Evolutionary conservation across 352 stramenopile species (phyloP), one percentile per base, ranked within the genome.

Genomic region (Phytophthora kernoviae): DNA sequence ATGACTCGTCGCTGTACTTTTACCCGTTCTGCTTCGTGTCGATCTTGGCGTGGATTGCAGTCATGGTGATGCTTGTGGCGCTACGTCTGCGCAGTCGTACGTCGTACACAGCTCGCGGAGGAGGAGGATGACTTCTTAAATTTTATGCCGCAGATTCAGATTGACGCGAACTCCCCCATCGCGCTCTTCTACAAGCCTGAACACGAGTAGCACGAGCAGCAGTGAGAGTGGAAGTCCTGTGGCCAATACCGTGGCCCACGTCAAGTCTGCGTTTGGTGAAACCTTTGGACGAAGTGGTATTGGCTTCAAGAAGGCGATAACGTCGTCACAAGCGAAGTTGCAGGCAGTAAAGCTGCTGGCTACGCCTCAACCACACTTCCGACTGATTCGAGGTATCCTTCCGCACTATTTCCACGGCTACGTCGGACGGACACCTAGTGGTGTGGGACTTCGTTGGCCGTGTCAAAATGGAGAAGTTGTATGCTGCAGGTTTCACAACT

Each of bases 401-500:
- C 84, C 84, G 5, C 84, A 93, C 34, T 91, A 85, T 24, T 91
- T 83, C 22, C 84, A 93, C 40, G 84, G 84, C 22, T 93, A 88
- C 79, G 3, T 73, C 75, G 1, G 65, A 83, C 12, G 84, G 84
- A 7, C 61, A 91, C 53, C 75, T 90, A 8, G 67, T 93, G 10
- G 73, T 91, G 32, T 93, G 81, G 81, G 84, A 93, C 34, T 91
- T 91, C 26, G 37, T 93, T 12, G 84, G 84, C 1, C 79, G 87
- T 42, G 82, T 91, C 59, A 90, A 93, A 46, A 84, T 90, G 79
- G 81, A 91, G 43, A 81, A 81, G 51, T 54, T 93, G 24, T 65
- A 75, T 10, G 70, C 80, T 30, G 81, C 68, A 2, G 81, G 84
- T 26, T 93, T 91, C 41, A 91, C 84, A 46, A 90, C 80, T 10